A percentile compares a stretch with the other conserved stretches of the same genome.
These are phyloP conservation scores for Teunomyces kruisii DNA, from an alignment of 805 yeast genomes.

Conservation along the genomic window DNA sequence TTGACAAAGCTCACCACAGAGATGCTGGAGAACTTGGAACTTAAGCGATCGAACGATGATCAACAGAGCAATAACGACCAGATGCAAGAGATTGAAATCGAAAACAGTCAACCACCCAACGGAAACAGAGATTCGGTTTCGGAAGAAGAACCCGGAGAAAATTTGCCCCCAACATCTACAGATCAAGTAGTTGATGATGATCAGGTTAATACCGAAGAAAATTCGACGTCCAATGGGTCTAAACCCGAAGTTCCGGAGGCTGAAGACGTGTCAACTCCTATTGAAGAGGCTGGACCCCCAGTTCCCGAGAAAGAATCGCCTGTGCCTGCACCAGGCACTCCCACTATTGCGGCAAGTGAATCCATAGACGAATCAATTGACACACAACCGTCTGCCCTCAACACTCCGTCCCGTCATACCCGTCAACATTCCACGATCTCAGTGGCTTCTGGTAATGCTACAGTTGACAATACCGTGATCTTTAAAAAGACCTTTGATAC, in stretches of 20 bases:
- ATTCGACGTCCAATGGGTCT: background rate
- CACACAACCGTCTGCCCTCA: background rate
- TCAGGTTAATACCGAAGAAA: background rate
- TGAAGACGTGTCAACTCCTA: background rate
- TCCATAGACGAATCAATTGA: background rate
- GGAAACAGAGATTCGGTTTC: background rate
- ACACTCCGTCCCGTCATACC: constrained; percentile 1
- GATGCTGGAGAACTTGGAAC: constrained; percentile 3
- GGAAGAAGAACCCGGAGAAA: background rate
- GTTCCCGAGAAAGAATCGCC: background rate
- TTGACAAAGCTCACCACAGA: constrained; percentile 1
- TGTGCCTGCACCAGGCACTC: background rate
- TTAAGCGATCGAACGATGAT: background rate
- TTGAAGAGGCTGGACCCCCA: background rate
- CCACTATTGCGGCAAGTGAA: background rate
- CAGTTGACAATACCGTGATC: constrained; percentile 21
- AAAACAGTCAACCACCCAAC: background rate
- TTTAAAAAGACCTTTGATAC: constrained; percentile 58
- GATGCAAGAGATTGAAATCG: background rate
- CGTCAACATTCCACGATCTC: constrained; percentile 7
- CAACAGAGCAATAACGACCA: background rate
- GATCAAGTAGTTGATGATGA: background rate
- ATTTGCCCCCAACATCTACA: background rate
- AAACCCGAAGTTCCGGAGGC: background rate
- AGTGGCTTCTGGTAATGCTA: constrained; percentile 9